Base-by-base conservation (phyloP, 228 moss, liverwort and hornwort genomes). In the Sphagnum magellanicum region DNA sequence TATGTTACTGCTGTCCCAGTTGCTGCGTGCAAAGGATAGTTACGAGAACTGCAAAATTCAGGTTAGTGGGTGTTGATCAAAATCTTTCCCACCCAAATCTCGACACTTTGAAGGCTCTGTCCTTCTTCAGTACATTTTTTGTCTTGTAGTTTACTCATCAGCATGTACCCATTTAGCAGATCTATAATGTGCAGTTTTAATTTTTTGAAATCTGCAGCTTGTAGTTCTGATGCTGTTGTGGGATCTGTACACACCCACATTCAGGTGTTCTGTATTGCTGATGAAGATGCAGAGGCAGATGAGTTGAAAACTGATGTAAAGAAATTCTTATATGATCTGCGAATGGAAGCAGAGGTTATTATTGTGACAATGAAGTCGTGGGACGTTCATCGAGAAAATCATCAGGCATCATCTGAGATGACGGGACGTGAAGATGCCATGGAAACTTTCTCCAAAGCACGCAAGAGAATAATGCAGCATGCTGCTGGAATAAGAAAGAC, bases 1-100 rank as follows among this genome's bases (percentile, higher is more conserved):
- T 50, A 98, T 98, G 98, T 71, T 98, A 51, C 85, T 98, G 50
- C 78, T 98, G 58, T 98, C 98, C 62, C 98, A 98, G 84, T 71
- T 98, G 74, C 92, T 98, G 64, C 90, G 92, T 61, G 92, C 98
- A 51, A 98, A 98, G 71, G 98, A 98, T 70, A 94, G 86, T 70
- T 98, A 93, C 66, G 98, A 98, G 72, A 90, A 73, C 70, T 98
- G 98, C 88, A 98, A 98, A 75, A 98, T 98, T 66, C 98, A 94
- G 87, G 87, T 87, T 32, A 32, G 32, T 32, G 32, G 3, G 32
- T 32, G 32, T 3, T 32, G 32, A 32, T 32, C 32, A 3, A 32
- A 32, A 32, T 32, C 32, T 32, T 32, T 32, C 32, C 32, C 32
- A 32, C 32, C 32, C 32, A 32, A 32, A 32, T 32, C 32, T 32